Conservation (phyloP, 495 filamentous ascomycete species). For the Cryomyces antarcticus region DNA sequence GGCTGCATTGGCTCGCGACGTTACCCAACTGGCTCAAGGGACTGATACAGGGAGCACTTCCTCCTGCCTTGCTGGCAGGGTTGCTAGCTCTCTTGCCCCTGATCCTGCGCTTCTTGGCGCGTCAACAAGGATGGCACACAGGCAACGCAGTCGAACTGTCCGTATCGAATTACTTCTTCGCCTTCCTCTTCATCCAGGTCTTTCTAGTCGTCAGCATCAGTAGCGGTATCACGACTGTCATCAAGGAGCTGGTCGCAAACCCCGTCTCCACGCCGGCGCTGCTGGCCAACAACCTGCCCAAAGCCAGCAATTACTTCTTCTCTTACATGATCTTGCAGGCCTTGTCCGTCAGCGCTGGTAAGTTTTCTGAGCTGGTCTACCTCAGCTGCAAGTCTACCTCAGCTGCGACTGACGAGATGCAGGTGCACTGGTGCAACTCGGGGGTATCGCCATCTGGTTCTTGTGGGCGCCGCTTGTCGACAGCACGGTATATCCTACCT, state of each 20-base stretch:
- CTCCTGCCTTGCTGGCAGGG: slow-evolving; percentile 55
- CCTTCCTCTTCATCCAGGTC: slow-evolving; percentile 85
- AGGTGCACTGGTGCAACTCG: slow-evolving; percentile 73
- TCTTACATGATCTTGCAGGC: slow-evolving; percentile 94
- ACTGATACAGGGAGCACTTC: slow-evolving; percentile 70
- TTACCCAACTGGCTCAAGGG: slow-evolving; percentile 45
- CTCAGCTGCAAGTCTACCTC: no score
- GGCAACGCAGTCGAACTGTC: slow-evolving; percentile 60
- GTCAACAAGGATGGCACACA: slow-evolving; percentile 61
- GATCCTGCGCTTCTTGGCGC: slow-evolving; percentile 52
- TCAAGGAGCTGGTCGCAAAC: slow-evolving; percentile 41
- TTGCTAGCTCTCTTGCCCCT: slow-evolving; percentile 66
- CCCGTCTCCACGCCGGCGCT: slow-evolving; percentile 36
- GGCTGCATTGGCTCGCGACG: slow-evolving; percentile 48
- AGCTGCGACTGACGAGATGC: no score
- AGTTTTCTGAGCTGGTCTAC: no score
- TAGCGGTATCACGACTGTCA: slow-evolving; percentile 48
- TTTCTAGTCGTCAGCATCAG: slow-evolving; percentile 86
- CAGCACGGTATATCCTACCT: slow-evolving; percentile 31
- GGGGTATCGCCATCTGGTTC: slow-evolving; percentile 58
- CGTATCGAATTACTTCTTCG: slow-evolving; percentile 84
- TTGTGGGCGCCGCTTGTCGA: slow-evolving; percentile 60
- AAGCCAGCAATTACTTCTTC: slow-evolving; percentile 92
- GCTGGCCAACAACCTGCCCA: slow-evolving; percentile 68
- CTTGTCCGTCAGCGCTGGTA: slow-evolving; percentile 55